phyloP scores from a whole-genome alignment of 2,329 filamentous ascomycete species.

The Pseudocercospora fuligena region DNA sequence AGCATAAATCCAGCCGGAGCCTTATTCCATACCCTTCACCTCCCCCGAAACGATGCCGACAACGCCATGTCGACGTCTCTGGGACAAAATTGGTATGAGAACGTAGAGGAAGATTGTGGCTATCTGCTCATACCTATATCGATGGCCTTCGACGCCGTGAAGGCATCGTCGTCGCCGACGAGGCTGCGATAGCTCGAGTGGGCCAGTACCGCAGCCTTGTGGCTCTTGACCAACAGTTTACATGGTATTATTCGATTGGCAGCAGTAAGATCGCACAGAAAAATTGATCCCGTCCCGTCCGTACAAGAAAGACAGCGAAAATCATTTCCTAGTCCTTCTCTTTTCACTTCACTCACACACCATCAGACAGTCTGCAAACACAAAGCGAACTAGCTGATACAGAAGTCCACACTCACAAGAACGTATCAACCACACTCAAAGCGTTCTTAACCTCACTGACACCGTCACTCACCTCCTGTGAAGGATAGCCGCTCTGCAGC shows the following conservation, averaged over 20 bases:
- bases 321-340: not conserved
- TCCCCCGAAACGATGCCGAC: conserved; percentile 7
- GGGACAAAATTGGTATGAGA: not conserved
- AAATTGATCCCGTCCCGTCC: not conserved
- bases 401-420: not conserved
- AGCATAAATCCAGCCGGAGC: not conserved
- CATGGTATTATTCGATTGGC: not conserved
- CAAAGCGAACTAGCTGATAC: not conserved
- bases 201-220: not conserved
- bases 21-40: not conserved
- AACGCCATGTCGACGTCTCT: not conserved
- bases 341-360: not conserved
- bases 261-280: not conserved
- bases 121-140: conserved; percentile 16
- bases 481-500: not conserved
- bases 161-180: not conserved
- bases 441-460: not conserved
- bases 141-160: not conserved
- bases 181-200: not conserved
- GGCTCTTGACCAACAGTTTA: not conserved
- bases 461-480: not conserved
- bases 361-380: not conserved
- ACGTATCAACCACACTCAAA: not conserved
- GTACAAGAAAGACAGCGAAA: not conserved
- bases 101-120: conserved; percentile 8